Evolutionary conservation across 345 rosid genomes (phyloP).

Genomic region (Gossypium australe): DNA sequence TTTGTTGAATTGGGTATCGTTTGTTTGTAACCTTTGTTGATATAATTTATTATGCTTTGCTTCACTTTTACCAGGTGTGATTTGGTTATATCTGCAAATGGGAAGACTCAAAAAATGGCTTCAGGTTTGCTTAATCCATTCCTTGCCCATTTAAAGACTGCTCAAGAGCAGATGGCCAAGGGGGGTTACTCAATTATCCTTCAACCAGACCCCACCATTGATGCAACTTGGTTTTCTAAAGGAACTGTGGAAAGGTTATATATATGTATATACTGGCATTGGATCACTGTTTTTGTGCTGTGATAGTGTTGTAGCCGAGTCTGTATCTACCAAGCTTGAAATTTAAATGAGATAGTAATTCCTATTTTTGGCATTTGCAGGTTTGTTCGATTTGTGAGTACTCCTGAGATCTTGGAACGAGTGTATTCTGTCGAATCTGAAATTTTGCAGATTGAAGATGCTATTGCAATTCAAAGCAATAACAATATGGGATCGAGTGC

Average conservation of each 20-base stretch:
- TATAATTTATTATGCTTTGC: not conserved
- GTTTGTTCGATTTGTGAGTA: constrained; percentile 98
- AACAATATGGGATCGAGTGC: constrained; percentile 39
- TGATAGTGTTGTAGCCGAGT: not conserved
- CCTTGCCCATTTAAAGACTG: constrained; percentile 79
- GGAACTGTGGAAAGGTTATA: constrained; percentile 69
- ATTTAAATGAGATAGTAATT: not conserved
- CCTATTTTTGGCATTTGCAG: constrained; percentile 32
- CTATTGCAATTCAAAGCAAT: constrained; percentile 73
- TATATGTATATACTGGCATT: not conserved
- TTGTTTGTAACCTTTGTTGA: not conserved
- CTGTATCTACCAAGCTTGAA: not conserved
- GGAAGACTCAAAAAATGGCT: constrained; percentile 77
- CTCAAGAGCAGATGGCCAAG: constrained; percentile 70
- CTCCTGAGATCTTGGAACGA: constrained; percentile 81
- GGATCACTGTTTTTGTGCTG: not conserved
- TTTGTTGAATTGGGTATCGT: too few species aligned
- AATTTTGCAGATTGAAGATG: constrained; percentile 86
- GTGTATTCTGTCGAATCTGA: constrained; percentile 84
- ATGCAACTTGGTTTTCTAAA: constrained; percentile 82
- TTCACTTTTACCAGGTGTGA: constrained; percentile 61
- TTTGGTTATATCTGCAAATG: constrained; percentile 72
- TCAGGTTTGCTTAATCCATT: constrained; percentile 89
- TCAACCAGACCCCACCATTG: constrained; percentile 49
- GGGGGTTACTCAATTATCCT: constrained; percentile 93